Evolutionary conservation across 805 yeast species (phyloP).

Genomic region (Wickerhamiella occidentalis): DNA sequence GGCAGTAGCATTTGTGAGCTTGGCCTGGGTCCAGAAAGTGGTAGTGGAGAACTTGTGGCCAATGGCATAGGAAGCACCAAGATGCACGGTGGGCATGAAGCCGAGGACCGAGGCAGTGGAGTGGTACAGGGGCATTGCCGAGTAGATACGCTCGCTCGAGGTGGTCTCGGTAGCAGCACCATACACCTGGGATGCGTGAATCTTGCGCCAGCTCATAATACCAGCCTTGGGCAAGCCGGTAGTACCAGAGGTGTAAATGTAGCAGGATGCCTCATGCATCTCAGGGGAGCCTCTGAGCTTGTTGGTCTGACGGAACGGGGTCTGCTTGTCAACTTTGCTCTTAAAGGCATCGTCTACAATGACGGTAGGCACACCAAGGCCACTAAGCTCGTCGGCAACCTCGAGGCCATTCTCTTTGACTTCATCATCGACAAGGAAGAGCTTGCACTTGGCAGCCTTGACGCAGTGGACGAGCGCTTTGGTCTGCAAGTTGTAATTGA

Average conservation of each 20-base stretch:
- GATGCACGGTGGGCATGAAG: constrained; percentile 50
- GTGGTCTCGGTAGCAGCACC: constrained; percentile 54
- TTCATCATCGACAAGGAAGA: constrained; percentile 65
- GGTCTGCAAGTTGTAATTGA: constrained; percentile 68
- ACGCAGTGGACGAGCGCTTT: constrained; percentile 70
- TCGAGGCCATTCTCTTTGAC: constrained; percentile 42
- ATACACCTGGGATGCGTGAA: constrained; percentile 59
- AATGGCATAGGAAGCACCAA: constrained; percentile 66
- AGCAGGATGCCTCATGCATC: constrained; percentile 52
- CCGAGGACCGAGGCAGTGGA: constrained; percentile 89
- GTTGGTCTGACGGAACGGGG: constrained; percentile 40
- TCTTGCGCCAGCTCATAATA: constrained; percentile 81
- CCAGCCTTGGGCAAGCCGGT: constrained; percentile 94
- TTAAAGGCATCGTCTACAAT: constrained; percentile 34
- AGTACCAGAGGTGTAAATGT: constrained; percentile 87
- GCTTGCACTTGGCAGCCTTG: constrained; percentile 48
- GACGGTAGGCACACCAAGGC: constrained; percentile 15
- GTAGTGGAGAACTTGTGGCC: constrained; percentile 73
- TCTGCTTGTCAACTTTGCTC: constrained; percentile 32
- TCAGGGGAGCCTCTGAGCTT: constrained; percentile 40
- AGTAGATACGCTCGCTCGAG: constrained; percentile 49
- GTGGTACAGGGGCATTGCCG: constrained; percentile 93
- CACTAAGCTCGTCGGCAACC: constrained; percentile 35
- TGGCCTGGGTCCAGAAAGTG: constrained; percentile 83
- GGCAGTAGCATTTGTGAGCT: constrained; percentile 56